Conservation (phyloP, 176 grass and related monocot species). For the Canna indica region DNA sequence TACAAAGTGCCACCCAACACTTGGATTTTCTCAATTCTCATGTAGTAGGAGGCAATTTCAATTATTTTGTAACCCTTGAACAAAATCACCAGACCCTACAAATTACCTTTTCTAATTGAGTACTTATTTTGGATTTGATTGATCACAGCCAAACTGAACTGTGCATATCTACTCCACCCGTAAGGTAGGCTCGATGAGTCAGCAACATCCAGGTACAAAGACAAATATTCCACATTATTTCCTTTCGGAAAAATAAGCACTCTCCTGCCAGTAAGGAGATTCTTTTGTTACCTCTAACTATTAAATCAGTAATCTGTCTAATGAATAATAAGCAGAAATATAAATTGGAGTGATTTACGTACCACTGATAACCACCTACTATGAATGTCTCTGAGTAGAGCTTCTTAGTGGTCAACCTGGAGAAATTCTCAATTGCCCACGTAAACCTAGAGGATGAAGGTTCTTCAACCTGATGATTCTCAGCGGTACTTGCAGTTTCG, state of each 20-base stretch:
- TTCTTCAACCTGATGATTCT: slow-evolving; percentile 9
- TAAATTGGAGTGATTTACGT: neutral
- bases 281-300: neutral
- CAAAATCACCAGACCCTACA: neutral
- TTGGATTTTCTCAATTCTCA: neutral
- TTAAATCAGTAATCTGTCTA: neutral
- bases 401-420: slow-evolving; percentile 11
- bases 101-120: slow-evolving; percentile 7
- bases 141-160: slow-evolving; percentile 7
- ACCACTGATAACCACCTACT: slow-evolving; percentile 11
- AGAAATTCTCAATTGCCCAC: slow-evolving; percentile 6
- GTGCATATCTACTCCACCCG: slow-evolving; percentile 1
- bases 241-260: slow-evolving; percentile 13
- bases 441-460: slow-evolving; percentile 7
- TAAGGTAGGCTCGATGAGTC: slow-evolving; percentile 3
- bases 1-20: neutral
- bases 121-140: neutral
- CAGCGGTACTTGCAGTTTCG: neutral
- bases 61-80: neutral
- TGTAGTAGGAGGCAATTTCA: neutral
- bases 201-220: slow-evolving; percentile 4
- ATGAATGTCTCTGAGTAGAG: slow-evolving; percentile 3
- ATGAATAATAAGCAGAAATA: neutral
- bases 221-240: slow-evolving; percentile 7
- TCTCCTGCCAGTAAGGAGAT: neutral